A percentile compares a stretch with the other conserved stretches of the same genome.
Evolutionary conservation across 2,329 filamentous ascomycete species (phyloP).

Genomic region (Aspergillus transmontanensis): DNA sequence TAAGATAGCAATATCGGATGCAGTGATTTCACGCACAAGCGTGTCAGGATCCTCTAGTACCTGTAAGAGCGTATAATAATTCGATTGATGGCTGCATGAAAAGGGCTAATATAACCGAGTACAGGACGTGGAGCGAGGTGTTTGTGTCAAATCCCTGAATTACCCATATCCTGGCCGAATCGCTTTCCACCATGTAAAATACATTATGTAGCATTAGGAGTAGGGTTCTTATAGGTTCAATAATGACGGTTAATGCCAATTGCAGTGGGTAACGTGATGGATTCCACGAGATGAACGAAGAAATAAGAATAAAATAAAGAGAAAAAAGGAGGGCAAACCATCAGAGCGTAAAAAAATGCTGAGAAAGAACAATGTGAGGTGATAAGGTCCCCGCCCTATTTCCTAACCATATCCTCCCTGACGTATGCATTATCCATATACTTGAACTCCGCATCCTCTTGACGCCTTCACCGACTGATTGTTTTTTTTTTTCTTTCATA

Average conservation of each 20-base stretch:
- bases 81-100: too few species aligned
- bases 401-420: neutral
- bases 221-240: neutral
- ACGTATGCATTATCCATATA: neutral
- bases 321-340: neutral
- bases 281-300: neutral
- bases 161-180: neutral
- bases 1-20: too few species aligned
- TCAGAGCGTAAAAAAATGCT: neutral
- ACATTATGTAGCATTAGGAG: neutral
- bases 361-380: neutral
- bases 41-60: too few species aligned
- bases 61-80: too few species aligned
- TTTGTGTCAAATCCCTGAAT: neutral
- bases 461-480: conserved; percentile 1
- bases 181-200: neutral
- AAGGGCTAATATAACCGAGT: neutral
- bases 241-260: neutral
- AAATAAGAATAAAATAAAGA: neutral
- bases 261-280: neutral
- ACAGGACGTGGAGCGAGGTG: neutral
- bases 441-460: conserved; percentile 2
- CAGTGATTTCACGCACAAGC: too few species aligned
- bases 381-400: neutral
- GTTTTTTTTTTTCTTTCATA: neutral